Base-by-base conservation (phyloP, 1,284 basidiomycete species). In the Rhodotorula sp. region DNA sequence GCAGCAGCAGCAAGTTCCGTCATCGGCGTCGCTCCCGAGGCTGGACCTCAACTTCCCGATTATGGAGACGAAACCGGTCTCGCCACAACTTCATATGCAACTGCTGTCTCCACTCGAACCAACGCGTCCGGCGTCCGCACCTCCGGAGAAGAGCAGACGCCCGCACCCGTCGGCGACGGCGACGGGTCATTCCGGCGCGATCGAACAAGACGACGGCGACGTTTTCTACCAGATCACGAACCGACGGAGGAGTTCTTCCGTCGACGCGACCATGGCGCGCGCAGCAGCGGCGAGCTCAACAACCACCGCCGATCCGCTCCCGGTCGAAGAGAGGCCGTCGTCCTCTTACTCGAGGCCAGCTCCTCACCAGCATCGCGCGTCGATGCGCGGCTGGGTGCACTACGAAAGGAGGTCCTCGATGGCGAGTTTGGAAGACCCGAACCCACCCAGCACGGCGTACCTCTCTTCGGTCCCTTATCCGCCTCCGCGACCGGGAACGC, bases 101-200 rank as follows among this genome's bases (percentile, higher is more conserved):
- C 23, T 52, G 10, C 51, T 51, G 10, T 31, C 58, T 15, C 34
- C 20, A 2, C 34, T 59, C 61, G 70, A 68, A 7, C 18, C 60
- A 0, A n/a, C 54, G 15, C 67, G 70, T 1, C 70, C 70, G 2
- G 54, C 51, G 3, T 68, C 70, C 10, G 70, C 70, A 14, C 70
- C 70, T 23, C 70, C 70, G 2, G 39, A 58, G 8, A 58, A 58
- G 10, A 43, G 34, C 58, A 58, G 58, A 12, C 16, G 7, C 31
- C 31, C 18, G 18, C n/a, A 5, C 34, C 34, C 10, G 26, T 26
- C n/a, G n/a, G 14, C 31, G 31, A 21, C 57, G 34, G 34, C 34
- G n/a, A 56, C 8, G 26, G 54, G 29, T 26, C 54, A 26, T 29
- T 26, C 49, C 49, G 20, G 18, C 49, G 49, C 18, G 3, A 51